A percentile compares a stretch with the other conserved stretches of the same genome.
Conservation (phyloP, 1,284 basidiomycete genomes). For the Leccinum griseonigrum region DNA sequence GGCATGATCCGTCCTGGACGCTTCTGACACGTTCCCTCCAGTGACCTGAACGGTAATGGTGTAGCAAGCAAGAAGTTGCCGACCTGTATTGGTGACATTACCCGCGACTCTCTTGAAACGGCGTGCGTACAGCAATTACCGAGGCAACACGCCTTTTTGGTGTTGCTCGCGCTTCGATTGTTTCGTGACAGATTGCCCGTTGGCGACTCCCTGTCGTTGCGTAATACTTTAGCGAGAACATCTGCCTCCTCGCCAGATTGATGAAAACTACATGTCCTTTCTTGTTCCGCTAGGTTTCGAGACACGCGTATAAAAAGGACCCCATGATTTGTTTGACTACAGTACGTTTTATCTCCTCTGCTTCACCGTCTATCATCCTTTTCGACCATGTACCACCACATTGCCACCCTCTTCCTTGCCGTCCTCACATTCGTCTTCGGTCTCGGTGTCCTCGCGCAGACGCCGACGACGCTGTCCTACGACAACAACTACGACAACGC, state of each 20-base stretch:
- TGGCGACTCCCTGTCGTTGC: background rate
- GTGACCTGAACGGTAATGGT: background rate
- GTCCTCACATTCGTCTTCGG: conserved; percentile 4
- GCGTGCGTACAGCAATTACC: background rate
- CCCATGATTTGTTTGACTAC: background rate
- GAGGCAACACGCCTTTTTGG: background rate
- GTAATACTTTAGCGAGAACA: background rate
- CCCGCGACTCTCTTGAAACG: background rate
- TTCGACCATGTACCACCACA: conserved; percentile 17
- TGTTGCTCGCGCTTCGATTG: background rate
- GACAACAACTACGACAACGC: conserved; percentile 33
- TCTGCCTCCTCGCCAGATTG: background rate
- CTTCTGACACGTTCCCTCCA: background rate
- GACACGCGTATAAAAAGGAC: conserved; percentile 11
- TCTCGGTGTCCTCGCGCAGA: conserved; percentile 23
- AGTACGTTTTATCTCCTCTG: background rate
- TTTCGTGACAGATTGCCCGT: background rate
- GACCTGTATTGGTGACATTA: background rate
- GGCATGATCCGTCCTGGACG: background rate
- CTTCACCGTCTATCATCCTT: background rate
- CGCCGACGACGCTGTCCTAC: conserved; percentile 22
- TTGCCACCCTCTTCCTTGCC: conserved; percentile 7
- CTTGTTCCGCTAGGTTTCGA: conserved; percentile 1
- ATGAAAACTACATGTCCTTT: background rate
- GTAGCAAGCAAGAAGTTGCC: background rate